A percentile compares a stretch with the other conserved stretches of the same genome.
These are phyloP conservation scores for Suillus sp. DNA, from an alignment of 768 basidiomycete species.

Conservation along the genomic window DNA sequence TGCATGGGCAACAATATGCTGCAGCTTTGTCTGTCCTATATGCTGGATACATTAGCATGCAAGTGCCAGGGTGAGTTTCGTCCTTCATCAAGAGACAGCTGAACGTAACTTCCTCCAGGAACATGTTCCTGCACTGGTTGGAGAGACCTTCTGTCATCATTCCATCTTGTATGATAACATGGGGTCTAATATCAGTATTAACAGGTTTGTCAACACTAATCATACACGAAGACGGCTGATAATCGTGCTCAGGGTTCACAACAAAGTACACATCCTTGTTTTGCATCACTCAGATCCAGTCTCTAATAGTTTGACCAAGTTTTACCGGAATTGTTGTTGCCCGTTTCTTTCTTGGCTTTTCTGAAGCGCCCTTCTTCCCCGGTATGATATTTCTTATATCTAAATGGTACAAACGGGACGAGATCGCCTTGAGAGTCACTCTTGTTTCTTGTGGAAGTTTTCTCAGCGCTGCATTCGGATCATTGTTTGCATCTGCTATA, in stretches of 20 bases:
- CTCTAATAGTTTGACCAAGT: conserved; percentile 3
- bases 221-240: not conserved
- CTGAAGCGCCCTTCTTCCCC: conserved; percentile 11
- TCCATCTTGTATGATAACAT: conserved; percentile 31
- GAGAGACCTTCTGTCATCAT: conserved; percentile 32
- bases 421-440: conserved; percentile 40
- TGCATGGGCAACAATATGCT: conserved; percentile 26
- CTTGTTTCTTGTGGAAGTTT: conserved; percentile 40
- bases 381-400: conserved; percentile 9
- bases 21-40: conserved; percentile 28
- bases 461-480: conserved; percentile 48
- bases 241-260: conserved; percentile 4
- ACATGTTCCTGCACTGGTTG: conserved; percentile 35
- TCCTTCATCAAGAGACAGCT: not conserved
- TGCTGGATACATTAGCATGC: conserved; percentile 30
- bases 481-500: conserved; percentile 46
- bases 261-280: conserved; percentile 4
- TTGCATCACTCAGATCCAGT: not conserved
- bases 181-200: conserved; percentile 40
- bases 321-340: conserved; percentile 5
- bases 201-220: conserved; percentile 31
- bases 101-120: conserved; percentile 16
- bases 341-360: conserved; percentile 14
- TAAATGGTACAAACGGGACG: conserved; percentile 35
- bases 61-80: conserved; percentile 20